phyloP scores from a whole-genome alignment of 139 green algal genomes.

The Chlamydomonas sphaeroides region DNA sequence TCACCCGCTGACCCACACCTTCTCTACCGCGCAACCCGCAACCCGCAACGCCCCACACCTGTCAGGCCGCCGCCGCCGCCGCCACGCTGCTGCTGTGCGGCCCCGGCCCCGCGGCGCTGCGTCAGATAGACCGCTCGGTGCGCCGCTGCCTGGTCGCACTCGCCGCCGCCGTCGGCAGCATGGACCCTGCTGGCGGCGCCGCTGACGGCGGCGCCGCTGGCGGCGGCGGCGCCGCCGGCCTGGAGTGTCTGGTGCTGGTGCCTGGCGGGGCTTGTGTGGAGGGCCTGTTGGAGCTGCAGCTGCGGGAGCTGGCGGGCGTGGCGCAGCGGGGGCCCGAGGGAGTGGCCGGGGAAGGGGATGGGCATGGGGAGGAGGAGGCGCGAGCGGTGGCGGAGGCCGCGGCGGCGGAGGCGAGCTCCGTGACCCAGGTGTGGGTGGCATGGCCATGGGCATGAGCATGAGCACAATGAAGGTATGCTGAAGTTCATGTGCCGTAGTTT shows the following conservation, averaged over 20 bases:
- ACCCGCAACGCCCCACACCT: no score
- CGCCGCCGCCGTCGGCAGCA: constrained; percentile 4
- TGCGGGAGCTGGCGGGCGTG: constrained; percentile 29
- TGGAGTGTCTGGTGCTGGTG: constrained; percentile 29
- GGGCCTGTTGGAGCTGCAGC: constrained; percentile 15
- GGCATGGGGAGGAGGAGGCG: background rate
- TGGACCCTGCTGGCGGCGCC: background rate
- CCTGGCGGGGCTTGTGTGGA: constrained; percentile 30
- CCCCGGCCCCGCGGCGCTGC: constrained; percentile 4
- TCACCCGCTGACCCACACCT: background rate
- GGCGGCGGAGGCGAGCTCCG: background rate
- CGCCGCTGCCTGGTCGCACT: constrained; percentile 15
- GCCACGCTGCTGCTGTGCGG: constrained; percentile 36
- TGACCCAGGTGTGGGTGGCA: background rate
- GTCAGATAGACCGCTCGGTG: background rate
- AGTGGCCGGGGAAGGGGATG: background rate
- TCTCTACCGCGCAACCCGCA: background rate
- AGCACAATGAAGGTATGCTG: no score
- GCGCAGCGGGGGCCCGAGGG: constrained; percentile 5
- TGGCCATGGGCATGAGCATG: background rate
- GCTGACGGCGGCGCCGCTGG: background rate
- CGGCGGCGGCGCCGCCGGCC: background rate
- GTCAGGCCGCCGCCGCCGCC: no score
- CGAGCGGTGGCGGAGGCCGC: background rate
- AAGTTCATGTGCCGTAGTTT: no score